These are phyloP conservation scores for Tilletia indica DNA, from an alignment of 1,284 basidiomycete species.

Conservation along the genomic window DNA sequence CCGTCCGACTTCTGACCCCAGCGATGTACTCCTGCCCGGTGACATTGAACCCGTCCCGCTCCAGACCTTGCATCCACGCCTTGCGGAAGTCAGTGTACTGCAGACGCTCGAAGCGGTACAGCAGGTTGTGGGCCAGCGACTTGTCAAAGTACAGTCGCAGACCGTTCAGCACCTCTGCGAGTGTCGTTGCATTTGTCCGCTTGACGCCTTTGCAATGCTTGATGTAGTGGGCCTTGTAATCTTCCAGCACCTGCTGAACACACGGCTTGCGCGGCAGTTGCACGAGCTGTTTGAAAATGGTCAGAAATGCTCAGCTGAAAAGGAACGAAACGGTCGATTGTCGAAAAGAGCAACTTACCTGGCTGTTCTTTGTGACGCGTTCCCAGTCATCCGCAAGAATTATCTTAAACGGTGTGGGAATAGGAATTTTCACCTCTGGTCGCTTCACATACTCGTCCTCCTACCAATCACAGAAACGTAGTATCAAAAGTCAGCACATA, in stretches of 20 bases:
- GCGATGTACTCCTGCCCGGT: background rate
- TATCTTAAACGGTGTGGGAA: slow-evolving; percentile 84
- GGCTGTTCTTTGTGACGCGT: slow-evolving; percentile 87
- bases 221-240: slow-evolving; percentile 62
- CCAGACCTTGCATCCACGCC: slow-evolving; percentile 56
- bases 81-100: slow-evolving; percentile 84
- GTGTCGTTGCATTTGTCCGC: slow-evolving; percentile 51
- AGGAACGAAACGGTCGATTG: no score
- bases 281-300: slow-evolving; percentile 66
- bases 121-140: slow-evolving; percentile 80
- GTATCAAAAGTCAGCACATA: background rate
- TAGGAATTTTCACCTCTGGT: slow-evolving; percentile 83
- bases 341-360: background rate
- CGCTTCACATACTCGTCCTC: slow-evolving; percentile 66
- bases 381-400: slow-evolving; percentile 96
- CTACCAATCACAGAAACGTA: no score
- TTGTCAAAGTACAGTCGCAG: slow-evolving; percentile 92
- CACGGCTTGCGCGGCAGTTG: slow-evolving; percentile 78
- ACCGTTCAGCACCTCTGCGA: slow-evolving; percentile 81
- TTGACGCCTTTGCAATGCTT: slow-evolving; percentile 4
- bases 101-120: slow-evolving; percentile 89
- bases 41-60: slow-evolving; percentile 8
- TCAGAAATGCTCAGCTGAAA: background rate
- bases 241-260: slow-evolving; percentile 73
- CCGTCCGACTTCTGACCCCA: slow-evolving; percentile 10